A percentile compares a stretch with the other conserved stretches of the same genome.
Conservation (phyloP, 2,329 filamentous ascomycete species). For the Ceratocystiopsis sp. region DNA sequence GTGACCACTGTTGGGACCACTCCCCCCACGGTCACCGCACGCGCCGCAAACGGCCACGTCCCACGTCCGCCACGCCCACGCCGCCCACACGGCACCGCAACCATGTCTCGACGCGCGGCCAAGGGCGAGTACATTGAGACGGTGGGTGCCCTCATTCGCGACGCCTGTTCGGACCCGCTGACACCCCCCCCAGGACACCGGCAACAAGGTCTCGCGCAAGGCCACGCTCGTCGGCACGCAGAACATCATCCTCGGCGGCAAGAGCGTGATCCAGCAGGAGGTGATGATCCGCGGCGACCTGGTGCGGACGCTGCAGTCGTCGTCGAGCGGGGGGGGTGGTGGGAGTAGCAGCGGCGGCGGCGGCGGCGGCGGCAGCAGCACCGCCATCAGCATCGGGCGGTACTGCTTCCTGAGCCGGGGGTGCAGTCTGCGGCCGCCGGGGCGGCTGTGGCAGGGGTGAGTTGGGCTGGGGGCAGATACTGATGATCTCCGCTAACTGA, state of each 20-base stretch:
- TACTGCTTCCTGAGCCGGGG: constrained; percentile 78
- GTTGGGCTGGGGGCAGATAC: too few relatives aligned
- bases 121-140: constrained; percentile 97
- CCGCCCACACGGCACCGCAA: background rate
- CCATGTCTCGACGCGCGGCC: constrained; percentile 57
- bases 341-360: constrained; percentile 15
- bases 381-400: constrained; percentile 71
- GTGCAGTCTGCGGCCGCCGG: constrained; percentile 66
- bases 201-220: constrained; percentile 93
- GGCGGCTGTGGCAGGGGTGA: constrained; percentile 60
- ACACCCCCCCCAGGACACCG: constrained; percentile 53
- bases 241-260: constrained; percentile 94
- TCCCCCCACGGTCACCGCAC: too few relatives aligned
- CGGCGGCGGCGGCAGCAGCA: constrained; percentile 23
- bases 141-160: too few relatives aligned
- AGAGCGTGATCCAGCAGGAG: constrained; percentile 88
- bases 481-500: background rate
- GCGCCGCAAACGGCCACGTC: too few relatives aligned
- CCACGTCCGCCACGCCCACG: too few relatives aligned
- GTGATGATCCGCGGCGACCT: constrained; percentile 90
- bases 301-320: constrained; percentile 35
- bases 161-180: background rate
- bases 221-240: constrained; percentile 86
- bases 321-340: constrained; percentile 21
- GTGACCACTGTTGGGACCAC: too few relatives aligned